A percentile compares a stretch with the other conserved stretches of the same genome.
These are phyloP conservation scores for Saccharomyces hybrid DNA, from an alignment of 1,139 yeast species.

Conservation along the genomic window DNA sequence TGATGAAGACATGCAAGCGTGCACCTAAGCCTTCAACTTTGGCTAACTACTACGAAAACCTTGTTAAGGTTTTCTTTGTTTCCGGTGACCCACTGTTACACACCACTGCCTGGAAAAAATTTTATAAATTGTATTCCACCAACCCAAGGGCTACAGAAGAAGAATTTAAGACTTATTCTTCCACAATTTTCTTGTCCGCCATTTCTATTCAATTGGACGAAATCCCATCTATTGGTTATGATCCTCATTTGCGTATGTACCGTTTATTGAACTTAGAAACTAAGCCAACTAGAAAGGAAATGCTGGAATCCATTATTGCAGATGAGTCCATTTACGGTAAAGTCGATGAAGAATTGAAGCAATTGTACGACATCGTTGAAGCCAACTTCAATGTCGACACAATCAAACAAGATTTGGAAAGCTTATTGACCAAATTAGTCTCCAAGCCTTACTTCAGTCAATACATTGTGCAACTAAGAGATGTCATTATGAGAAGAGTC, in stretches of 20 bases:
- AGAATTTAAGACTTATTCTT: conserved; percentile 71
- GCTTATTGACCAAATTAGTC: conserved; percentile 56
- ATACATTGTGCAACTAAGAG: conserved; percentile 69
- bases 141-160: conserved; percentile 81
- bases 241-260: conserved; percentile 70
- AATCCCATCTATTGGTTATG: conserved; percentile 52
- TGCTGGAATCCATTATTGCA: conserved; percentile 59
- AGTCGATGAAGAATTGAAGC: conserved; percentile 67
- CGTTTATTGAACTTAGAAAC: conserved; percentile 72
- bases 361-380: conserved; percentile 69
- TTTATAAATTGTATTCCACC: conserved; percentile 73
- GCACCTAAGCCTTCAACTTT: conserved; percentile 87
- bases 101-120: conserved; percentile 94
- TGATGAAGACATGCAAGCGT: conserved; percentile 79
- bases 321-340: conserved; percentile 56
- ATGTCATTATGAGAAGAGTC: conserved; percentile 72
- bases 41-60: conserved; percentile 90
- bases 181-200: conserved; percentile 74
- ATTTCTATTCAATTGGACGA: conserved; percentile 66
- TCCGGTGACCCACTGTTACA: conserved; percentile 85
- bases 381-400: conserved; percentile 51
- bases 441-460: conserved; percentile 54
- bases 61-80: conserved; percentile 88
- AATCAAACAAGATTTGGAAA: conserved; percentile 55
- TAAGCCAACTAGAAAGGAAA: conserved; percentile 74